A percentile compares a stretch with the other conserved stretches of the same genome.
Evolutionary conservation across 2,329 filamentous ascomycete genomes (phyloP).

Genomic region (Cyphellophora attinorum): DNA sequence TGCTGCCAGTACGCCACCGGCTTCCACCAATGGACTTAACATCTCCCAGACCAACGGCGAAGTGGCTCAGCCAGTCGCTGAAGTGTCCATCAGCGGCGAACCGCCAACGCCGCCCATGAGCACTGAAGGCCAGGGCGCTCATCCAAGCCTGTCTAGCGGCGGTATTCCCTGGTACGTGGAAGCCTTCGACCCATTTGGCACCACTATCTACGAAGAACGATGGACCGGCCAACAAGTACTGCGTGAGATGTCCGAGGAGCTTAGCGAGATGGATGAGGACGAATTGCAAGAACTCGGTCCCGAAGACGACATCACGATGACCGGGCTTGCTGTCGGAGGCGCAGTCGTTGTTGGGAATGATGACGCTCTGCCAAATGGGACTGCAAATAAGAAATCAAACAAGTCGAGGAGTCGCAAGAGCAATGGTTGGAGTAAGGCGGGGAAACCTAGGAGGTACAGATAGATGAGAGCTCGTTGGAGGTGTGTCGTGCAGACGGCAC

Average conservation of each 20-base stretch:
- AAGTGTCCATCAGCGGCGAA: conserved; percentile 24
- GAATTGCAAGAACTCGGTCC: conserved; percentile 64
- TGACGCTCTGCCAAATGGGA: conserved; percentile 6
- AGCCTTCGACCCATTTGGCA: conserved; percentile 69
- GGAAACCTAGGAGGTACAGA: too few relatives aligned
- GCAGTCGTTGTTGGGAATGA: conserved; percentile 9
- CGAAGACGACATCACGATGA: conserved; percentile 34
- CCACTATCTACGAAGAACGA: conserved; percentile 66
- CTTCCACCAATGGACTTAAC: conserved; percentile 20
- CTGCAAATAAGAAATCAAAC: conserved; percentile 23
- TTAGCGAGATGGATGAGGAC: conserved; percentile 87
- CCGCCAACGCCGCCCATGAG: conserved; percentile 32
- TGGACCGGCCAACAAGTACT: conserved; percentile 65
- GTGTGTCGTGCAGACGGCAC: too few relatives aligned
- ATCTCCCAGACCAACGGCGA: conserved; percentile 19
- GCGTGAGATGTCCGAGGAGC: conserved; percentile 68
- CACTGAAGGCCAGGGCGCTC: conserved; percentile 28
- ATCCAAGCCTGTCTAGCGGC: conserved; percentile 53
- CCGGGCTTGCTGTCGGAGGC: too few relatives aligned
- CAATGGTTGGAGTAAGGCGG: too few relatives aligned
- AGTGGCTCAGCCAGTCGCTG: conserved; percentile 32
- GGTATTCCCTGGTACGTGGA: conserved; percentile 84
- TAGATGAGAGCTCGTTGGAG: too few relatives aligned
- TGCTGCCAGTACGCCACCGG: conserved; percentile 17
- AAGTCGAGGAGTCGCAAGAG: too few relatives aligned